Conservation (phyloP, 108 stramenopile genomes). For the Epipyxis sp. region DNA sequence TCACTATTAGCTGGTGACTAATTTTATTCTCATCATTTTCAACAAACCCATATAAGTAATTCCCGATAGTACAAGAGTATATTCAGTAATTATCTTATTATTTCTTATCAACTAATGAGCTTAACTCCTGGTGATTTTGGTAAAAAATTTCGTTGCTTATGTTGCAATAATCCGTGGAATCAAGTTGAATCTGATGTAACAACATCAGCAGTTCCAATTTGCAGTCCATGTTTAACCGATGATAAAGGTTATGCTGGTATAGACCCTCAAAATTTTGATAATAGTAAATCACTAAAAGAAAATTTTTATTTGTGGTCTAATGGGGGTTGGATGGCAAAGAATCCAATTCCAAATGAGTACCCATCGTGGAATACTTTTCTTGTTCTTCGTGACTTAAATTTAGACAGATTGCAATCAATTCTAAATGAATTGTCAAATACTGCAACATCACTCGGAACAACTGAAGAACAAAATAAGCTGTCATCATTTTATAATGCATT, state of each 20-base stretch:
- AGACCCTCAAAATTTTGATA: neutral
- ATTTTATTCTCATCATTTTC: no score
- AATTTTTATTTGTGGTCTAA: slow-evolving; percentile 69
- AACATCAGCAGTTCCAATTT: neutral
- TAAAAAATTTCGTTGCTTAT: neutral
- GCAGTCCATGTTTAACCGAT: neutral
- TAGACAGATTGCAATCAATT: slow-evolving; percentile 65
- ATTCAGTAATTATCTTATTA: no score
- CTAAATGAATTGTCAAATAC: slow-evolving; percentile 52
- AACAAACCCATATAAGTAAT: neutral
- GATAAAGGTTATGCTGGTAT: neutral
- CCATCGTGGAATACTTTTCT: slow-evolving; percentile 72
- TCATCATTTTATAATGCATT: no score
- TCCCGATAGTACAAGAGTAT: no score
- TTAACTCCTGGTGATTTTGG: neutral
- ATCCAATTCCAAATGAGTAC: slow-evolving; percentile 75
- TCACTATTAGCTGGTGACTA: no score
- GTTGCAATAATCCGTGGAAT: slow-evolving; percentile 9
- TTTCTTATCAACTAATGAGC: neutral
- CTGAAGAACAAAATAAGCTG: no score
- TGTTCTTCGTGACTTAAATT: slow-evolving; percentile 58
- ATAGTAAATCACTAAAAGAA: neutral
- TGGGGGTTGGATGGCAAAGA: slow-evolving; percentile 67
- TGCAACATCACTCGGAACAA: no score
- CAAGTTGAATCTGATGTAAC: neutral